Conservation (phyloP, 2,329 filamentous ascomycete genomes). For the Xylariaceae sp. region DNA sequence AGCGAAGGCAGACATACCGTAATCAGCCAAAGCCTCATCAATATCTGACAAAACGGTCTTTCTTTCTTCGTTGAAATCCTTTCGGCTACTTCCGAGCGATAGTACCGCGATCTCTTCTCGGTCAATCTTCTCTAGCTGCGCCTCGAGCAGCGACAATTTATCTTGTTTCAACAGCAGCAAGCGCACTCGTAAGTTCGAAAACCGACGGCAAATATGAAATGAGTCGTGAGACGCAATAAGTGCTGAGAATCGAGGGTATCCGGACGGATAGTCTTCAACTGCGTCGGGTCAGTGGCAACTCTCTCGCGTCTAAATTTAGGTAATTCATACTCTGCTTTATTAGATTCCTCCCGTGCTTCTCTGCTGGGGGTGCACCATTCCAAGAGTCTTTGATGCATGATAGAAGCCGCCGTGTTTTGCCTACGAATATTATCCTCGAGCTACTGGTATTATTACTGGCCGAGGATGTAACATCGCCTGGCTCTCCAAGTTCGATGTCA, state of each 20-base stretch:
- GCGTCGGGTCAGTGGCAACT: background rate
- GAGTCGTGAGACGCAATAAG: conserved; percentile 29
- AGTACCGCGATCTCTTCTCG: conserved; percentile 16
- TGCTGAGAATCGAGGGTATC: conserved; percentile 33
- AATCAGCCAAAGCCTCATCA: conserved; percentile 5
- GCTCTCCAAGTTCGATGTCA: too few species aligned
- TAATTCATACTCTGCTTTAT: background rate
- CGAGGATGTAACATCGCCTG: too few species aligned
- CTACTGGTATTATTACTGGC: too few species aligned
- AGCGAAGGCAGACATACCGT: conserved; percentile 8
- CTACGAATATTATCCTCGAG: background rate
- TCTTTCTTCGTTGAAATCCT: conserved; percentile 7
- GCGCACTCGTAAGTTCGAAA: conserved; percentile 28
- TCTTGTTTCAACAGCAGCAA: conserved; percentile 35
- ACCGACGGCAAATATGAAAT: conserved; percentile 31
- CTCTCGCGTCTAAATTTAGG: background rate
- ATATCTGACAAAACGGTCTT: conserved; percentile 8
- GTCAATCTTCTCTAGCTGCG: conserved; percentile 29
- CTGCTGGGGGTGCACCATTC: background rate
- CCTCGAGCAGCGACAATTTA: conserved; percentile 29
- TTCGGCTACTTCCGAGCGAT: conserved; percentile 7
- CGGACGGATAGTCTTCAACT: conserved; percentile 30
- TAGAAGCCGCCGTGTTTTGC: background rate
- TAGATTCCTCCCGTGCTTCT: background rate
- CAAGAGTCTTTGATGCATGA: background rate